Percentiles rank a stretch among this genome's conserved stretches.
Conservation (phyloP, 129 eudicot genomes). For the Kitagawia praeruptora region DNA sequence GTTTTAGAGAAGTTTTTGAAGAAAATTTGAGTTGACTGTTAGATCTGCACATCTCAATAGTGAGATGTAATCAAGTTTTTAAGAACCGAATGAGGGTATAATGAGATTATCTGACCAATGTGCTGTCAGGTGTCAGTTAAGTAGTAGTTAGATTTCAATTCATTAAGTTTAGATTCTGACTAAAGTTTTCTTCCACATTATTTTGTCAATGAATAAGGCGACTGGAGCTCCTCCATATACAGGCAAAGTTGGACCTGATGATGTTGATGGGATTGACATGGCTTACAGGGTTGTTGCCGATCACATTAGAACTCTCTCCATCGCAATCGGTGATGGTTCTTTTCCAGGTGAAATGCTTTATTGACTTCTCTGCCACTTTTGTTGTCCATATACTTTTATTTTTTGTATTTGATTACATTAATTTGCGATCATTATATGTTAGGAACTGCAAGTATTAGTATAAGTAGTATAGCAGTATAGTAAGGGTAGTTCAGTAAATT, state of each 20-base stretch:
- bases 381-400: background rate
- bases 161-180: background rate
- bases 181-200: slow-evolving; percentile 1
- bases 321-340: slow-evolving; percentile 97
- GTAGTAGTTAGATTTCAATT: background rate
- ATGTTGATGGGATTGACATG: slow-evolving; percentile 78
- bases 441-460: too few relatives aligned
- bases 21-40: too few relatives aligned
- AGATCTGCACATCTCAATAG: too few relatives aligned
- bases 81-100: too few relatives aligned
- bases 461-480: too few relatives aligned
- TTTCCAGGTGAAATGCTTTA: slow-evolving; percentile 57
- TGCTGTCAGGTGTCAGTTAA: background rate
- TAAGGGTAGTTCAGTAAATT: too few relatives aligned
- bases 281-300: slow-evolving; percentile 98
- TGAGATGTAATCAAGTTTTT: too few relatives aligned
- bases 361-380: background rate
- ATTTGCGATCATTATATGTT: background rate
- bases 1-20: background rate
- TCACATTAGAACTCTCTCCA: slow-evolving; percentile 90
- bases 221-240: slow-evolving; percentile 77
- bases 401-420: background rate
- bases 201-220: slow-evolving; percentile 36
- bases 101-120: background rate
- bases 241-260: slow-evolving; percentile 90